These are phyloP conservation scores for Podila clonocystis DNA, from an alignment of 192 early-diverging fungal species.

Conservation along the genomic window DNA sequence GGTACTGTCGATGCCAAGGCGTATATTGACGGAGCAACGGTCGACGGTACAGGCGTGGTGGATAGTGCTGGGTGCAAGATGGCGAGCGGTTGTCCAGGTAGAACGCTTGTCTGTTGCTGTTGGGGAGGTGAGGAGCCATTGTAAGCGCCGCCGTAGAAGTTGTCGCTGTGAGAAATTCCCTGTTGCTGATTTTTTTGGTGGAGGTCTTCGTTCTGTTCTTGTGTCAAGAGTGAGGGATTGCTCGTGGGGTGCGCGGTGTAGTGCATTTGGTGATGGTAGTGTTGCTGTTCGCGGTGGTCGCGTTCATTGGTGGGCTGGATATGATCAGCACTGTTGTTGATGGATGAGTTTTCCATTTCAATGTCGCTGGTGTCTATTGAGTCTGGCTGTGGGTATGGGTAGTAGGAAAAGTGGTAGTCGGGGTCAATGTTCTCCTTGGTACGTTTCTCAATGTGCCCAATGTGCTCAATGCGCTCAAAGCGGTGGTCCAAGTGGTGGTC, in stretches of 20 bases:
- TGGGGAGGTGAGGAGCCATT: neutral
- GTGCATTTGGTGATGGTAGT: neutral
- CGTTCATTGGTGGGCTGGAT: neutral
- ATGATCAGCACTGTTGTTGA: neutral
- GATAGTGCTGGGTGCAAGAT: constrained; percentile 21
- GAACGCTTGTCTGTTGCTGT: neutral
- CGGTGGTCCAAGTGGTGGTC: too few species aligned
- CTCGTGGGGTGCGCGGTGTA: neutral
- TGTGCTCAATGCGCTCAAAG: neutral
- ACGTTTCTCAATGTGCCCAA: neutral
- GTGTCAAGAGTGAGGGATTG: neutral
- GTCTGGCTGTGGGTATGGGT: neutral
- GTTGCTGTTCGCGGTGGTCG: neutral
- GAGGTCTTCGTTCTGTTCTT: too few species aligned
- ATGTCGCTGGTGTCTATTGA: constrained; percentile 2
- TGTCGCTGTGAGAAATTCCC: too few species aligned
- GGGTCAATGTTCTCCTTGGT: neutral
- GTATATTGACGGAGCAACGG: constrained; percentile 10
- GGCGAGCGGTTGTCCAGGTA: neutral
- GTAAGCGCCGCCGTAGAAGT: too few species aligned
- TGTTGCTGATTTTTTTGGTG: too few species aligned
- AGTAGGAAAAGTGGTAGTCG: neutral
- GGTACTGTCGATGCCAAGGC: constrained; percentile 29
- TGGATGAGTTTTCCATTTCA: constrained; percentile 7
- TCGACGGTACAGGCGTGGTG: constrained; percentile 3